Evolutionary conservation across 164 flowering plant genomes (phyloP).

Genomic region (Liriodendron chinense): DNA sequence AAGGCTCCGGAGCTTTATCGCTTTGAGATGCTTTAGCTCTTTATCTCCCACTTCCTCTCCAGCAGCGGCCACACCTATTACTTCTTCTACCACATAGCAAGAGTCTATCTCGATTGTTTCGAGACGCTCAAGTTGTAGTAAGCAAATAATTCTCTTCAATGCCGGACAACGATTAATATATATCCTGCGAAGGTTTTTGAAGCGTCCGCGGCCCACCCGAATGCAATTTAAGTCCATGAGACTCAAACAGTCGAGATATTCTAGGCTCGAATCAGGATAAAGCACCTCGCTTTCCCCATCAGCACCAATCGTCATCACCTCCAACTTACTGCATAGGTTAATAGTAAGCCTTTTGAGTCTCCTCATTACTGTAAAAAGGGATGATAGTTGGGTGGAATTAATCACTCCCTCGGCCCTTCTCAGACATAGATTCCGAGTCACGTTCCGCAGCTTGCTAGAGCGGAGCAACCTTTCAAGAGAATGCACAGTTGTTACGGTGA

Average conservation of each 20-base stretch:
- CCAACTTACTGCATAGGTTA: neutral
- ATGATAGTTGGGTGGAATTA: neutral
- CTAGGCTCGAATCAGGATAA: neutral
- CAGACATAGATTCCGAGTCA: neutral
- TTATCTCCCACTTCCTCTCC: neutral
- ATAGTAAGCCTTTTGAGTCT: neutral
- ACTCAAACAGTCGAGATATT: neutral
- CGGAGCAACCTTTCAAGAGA: neutral
- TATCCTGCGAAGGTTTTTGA: conserved; percentile 1
- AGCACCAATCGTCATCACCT: conserved; percentile 8
- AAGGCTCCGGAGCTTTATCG: neutral
- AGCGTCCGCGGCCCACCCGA: neutral
- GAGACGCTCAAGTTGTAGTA: conserved; percentile 4
- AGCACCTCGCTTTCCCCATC: neutral
- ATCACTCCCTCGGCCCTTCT: neutral
- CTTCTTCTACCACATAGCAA: conserved; percentile 12
- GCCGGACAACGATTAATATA: neutral
- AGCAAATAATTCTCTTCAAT: conserved; percentile 12
- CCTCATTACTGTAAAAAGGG: neutral
- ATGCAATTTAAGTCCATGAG: conserved; percentile 3
- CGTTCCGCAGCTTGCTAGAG: neutral
- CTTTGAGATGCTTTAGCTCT: conserved; percentile 11
- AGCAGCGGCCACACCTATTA: neutral
- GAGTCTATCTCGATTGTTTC: neutral
- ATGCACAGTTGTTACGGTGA: neutral